phyloP scores from a whole-genome alignment of 2,329 filamentous ascomycete species.

The Cladosporium sp. region DNA sequence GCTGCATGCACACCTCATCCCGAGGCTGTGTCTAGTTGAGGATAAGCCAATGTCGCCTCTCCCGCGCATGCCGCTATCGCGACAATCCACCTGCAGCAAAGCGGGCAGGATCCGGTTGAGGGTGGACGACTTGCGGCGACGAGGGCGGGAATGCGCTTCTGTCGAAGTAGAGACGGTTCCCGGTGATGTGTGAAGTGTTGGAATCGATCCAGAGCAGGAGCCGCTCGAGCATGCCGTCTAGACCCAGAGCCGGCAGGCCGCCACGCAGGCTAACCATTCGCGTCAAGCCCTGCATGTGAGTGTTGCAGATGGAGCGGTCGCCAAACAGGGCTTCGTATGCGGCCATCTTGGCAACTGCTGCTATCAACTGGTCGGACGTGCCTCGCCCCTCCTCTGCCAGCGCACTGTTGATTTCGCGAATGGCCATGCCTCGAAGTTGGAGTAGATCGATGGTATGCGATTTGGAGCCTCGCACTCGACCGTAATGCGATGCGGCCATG shows the following conservation, averaged over 20 bases:
- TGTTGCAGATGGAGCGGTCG: conserved; percentile 37
- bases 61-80: neutral
- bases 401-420: conserved; percentile 40
- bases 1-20: too few species aligned
- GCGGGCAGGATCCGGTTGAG: conserved; percentile 17
- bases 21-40: too few species aligned
- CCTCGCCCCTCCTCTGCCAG: conserved; percentile 30
- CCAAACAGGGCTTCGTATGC: conserved; percentile 52
- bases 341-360: conserved; percentile 50
- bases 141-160: conserved; percentile 18
- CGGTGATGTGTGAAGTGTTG: conserved; percentile 26
- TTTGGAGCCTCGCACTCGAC: conserved; percentile 27
- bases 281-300: conserved; percentile 46
- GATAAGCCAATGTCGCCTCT: too few species aligned
- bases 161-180: conserved; percentile 27
- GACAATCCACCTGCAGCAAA: conserved; percentile 16
- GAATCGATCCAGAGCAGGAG: conserved; percentile 49
- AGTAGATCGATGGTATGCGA: conserved; percentile 36
- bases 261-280: conserved; percentile 44
- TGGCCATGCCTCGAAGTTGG: conserved; percentile 42
- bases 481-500: conserved; percentile 40
- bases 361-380: conserved; percentile 42
- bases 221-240: conserved; percentile 44
- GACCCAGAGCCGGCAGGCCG: conserved; percentile 40
- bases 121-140: conserved; percentile 14